Percentiles rank a stretch among this genome's conserved stretches.
Evolutionary conservation across 2,329 filamentous ascomycete species (phyloP).

Genomic region (Botrytis byssoidea): DNA sequence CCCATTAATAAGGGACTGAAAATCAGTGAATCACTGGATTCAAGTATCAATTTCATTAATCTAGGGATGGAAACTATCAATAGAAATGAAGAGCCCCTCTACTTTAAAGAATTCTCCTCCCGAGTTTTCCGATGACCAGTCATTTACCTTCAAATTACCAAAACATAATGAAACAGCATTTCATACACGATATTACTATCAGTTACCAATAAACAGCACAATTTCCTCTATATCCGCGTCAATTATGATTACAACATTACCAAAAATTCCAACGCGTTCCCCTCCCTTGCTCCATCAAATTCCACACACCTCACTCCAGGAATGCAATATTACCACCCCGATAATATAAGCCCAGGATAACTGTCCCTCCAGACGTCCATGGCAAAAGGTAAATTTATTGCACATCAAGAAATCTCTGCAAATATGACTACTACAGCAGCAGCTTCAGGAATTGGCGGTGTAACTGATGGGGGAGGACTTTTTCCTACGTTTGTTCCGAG

Average conservation of each 20-base stretch:
- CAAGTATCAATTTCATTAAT: not conserved
- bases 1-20: too few species aligned
- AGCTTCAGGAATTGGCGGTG: not conserved
- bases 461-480: constrained; percentile 8
- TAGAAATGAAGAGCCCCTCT: not conserved
- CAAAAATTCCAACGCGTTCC: not conserved
- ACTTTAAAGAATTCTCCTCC: not conserved
- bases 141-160: not conserved
- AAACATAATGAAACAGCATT: not conserved
- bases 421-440: not conserved
- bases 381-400: not conserved
- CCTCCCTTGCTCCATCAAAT: constrained; percentile 8
- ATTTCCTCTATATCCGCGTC: too few species aligned
- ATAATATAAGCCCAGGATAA: not conserved
- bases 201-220: not conserved
- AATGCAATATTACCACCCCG: not conserved
- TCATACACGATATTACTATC: not conserved
- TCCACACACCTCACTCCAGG: not conserved
- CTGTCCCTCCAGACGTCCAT: not conserved
- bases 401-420: not conserved
- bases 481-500: constrained; percentile 12
- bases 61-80: not conserved
- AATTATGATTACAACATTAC: not conserved
- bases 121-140: not conserved
- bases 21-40: not conserved